These are phyloP conservation scores for Tuber borchii DNA, from an alignment of 495 filamentous ascomycete species.

Conservation along the genomic window DNA sequence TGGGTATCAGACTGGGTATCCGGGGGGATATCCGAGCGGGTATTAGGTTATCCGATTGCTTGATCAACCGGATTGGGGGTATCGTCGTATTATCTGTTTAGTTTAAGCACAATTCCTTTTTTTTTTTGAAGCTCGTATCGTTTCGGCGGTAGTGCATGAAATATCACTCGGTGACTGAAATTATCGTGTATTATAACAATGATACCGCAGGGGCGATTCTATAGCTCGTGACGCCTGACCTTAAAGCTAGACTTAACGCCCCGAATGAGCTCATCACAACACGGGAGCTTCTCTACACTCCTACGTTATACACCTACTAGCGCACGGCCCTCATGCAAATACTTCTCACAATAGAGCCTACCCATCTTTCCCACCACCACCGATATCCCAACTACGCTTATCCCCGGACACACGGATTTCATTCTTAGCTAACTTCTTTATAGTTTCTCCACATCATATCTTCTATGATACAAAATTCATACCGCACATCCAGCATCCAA, in stretches of 20 bases:
- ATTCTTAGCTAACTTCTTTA: background rate
- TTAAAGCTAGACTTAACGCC: background rate
- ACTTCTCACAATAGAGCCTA: background rate
- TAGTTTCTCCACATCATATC: background rate
- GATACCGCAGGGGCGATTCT: background rate
- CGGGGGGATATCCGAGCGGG: background rate
- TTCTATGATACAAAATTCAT: background rate
- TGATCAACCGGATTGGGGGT: background rate
- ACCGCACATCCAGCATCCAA: too few relatives aligned
- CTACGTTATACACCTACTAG: background rate
- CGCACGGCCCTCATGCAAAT: background rate
- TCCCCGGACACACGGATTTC: background rate
- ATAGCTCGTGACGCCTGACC: background rate
- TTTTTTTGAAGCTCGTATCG: background rate
- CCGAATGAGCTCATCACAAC: background rate
- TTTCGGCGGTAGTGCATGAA: background rate
- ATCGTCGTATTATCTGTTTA: background rate
- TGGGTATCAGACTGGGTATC: background rate
- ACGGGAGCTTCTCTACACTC: background rate
- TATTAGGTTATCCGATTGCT: background rate
- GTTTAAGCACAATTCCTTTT: background rate
- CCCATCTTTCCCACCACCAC: background rate
- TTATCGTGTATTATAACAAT: background rate
- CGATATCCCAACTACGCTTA: background rate
- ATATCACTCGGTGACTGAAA: background rate